These are phyloP conservation scores for Pythium insidiosum DNA, from an alignment of 352 stramenopile genomes.

Conservation along the genomic window DNA sequence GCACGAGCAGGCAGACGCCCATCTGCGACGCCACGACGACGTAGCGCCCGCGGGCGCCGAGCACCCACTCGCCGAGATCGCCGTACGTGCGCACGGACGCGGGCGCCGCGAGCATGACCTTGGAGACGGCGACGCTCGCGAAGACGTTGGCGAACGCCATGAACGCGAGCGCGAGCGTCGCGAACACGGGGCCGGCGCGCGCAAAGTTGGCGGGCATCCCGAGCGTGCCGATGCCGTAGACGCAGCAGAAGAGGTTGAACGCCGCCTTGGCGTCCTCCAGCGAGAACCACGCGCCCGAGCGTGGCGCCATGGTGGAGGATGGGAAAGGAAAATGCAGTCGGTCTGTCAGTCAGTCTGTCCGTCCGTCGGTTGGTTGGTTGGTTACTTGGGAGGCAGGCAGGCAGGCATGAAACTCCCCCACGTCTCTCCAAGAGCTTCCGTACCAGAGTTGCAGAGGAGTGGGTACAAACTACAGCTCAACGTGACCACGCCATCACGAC, in stretches of 20 bases:
- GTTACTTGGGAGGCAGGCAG: too few relatives aligned
- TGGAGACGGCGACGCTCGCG: constrained; percentile 24
- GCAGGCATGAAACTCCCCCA: too few relatives aligned
- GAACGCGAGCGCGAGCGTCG: constrained; percentile 26
- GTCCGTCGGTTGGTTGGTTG: too few relatives aligned
- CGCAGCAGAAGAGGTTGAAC: constrained; percentile 50
- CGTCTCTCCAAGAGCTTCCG: too few relatives aligned
- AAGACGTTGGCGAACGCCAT: constrained; percentile 41
- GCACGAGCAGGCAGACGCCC: constrained; percentile 9
- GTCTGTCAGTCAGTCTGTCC: too few relatives aligned
- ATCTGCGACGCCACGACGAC: constrained; percentile 11
- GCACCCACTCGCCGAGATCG: constrained; percentile 18
- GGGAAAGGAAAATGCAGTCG: too few relatives aligned
- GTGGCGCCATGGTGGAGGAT: too few relatives aligned
- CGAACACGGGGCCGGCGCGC: constrained; percentile 27
- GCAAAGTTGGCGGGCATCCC: constrained; percentile 42
- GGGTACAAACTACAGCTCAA: too few relatives aligned
- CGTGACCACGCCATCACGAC: too few relatives aligned
- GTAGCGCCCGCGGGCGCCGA: constrained; percentile 15
- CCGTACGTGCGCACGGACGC: constrained; percentile 13
- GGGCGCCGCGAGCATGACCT: constrained; percentile 17
- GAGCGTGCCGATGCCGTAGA: constrained; percentile 49
- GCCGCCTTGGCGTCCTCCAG: constrained; percentile 36
- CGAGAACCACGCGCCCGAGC: too few relatives aligned
- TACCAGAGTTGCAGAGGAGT: too few relatives aligned